phyloP scores from a whole-genome alignment of 495 filamentous ascomycete genomes.

The Lophiotrema nucula region DNA sequence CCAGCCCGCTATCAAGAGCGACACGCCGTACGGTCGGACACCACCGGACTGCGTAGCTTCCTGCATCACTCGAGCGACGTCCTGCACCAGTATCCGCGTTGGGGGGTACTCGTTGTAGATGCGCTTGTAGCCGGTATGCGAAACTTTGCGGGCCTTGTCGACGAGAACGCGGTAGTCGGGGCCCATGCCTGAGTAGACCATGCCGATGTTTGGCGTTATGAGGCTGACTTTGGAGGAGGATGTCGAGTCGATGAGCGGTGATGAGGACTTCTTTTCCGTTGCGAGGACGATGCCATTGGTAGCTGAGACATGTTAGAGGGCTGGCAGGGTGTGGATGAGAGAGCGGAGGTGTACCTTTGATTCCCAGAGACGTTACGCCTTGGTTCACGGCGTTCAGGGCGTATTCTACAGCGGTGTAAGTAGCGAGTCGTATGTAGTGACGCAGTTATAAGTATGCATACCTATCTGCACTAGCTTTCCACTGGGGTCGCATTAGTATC shows the following conservation, averaged over 20 bases:
- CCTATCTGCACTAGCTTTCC: conserved; percentile 90
- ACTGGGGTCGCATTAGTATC: conserved; percentile 58
- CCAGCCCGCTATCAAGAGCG: conserved; percentile 93
- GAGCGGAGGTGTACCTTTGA: conserved; percentile 69
- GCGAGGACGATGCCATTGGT: conserved; percentile 99
- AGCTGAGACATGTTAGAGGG: conserved; percentile 56
- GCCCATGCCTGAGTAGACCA: conserved; percentile 99
- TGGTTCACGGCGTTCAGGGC: conserved; percentile 98
- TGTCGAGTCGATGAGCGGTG: conserved; percentile 86
- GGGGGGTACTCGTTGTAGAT: conserved; percentile 99
- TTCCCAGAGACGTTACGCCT: conserved; percentile 95
- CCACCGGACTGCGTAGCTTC: conserved; percentile 97
- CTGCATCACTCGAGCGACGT: conserved; percentile 96
- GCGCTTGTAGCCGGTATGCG: conserved; percentile 99
- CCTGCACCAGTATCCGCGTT: conserved; percentile 96
- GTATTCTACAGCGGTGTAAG: conserved; percentile 69
- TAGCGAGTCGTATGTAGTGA: conserved; percentile 14
- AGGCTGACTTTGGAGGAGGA: conserved; percentile 97
- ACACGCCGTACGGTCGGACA: conserved; percentile 97
- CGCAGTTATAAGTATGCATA: conserved; percentile 41
- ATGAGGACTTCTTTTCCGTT: conserved; percentile 98
- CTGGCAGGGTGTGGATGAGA: no score
- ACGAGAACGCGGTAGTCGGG: conserved; percentile 97
- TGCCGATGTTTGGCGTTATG: conserved; percentile 98
- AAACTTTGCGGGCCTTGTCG: conserved; percentile 95